Evolutionary conservation across 495 filamentous ascomycete genomes (phyloP), one percentile per base, ranked within the genome.

Genomic region (Acidiella bohemica): DNA sequence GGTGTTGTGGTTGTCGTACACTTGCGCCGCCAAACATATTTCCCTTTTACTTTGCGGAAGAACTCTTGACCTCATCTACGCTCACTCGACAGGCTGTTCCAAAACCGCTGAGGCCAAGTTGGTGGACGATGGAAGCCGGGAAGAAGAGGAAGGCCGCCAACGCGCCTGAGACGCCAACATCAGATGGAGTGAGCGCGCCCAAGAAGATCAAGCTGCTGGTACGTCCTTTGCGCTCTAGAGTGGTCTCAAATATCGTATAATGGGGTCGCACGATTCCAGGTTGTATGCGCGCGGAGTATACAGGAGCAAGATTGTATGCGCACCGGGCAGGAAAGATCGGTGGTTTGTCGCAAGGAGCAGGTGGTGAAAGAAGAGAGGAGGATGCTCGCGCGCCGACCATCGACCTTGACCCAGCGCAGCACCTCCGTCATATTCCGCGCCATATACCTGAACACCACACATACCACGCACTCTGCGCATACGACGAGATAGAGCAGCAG

Each of bases 161-260:
- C 7, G 32, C 32, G 32, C 13, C 32, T 18, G 32, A 34, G 14
- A 37, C 54, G 36, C 41, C 49, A 18, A 65, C 72, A 21, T 40
- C 54, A 32, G 67, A 73, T 23, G 72, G 75, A 27, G 70, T 72
- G 41, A 71, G 74, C 47, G 69, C 69, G 50, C 59, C 69, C 31
- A 84, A 84, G 65, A 64, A 73, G 39, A 67, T 67, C 48, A 78
- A 70, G 46, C 41, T 67, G 17, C 63, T 67, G 52, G 72, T 76
- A 65, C 63, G 72, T 71, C 16, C 27, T 54, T 36, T 23, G 18
- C 28, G 13, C 35, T 30, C 25, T 21, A 14, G 30, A 20, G 34
- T 28, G 13, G 17, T 36, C 16, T 22, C 35, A 8, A 20, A n/a
- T 13, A 19, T 17, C 22, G 21, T 23, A 9, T 9, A 34, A 10